These are phyloP conservation scores for Rhizophagus clarus DNA, from an alignment of 192 early-diverging fungal species.

Conservation along the genomic window DNA sequence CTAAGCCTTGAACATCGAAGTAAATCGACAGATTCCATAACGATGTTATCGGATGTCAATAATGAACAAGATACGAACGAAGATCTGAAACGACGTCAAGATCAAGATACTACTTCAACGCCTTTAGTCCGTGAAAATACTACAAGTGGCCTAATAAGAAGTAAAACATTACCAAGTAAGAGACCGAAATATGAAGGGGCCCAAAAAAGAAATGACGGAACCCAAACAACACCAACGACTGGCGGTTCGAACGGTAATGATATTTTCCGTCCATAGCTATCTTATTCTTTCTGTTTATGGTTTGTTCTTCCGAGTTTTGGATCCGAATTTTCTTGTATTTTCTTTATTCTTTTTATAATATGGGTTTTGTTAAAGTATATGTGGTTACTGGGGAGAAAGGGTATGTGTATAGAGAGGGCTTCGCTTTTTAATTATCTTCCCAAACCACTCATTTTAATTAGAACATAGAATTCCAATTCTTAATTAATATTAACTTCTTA, in stretches of 20 bases:
- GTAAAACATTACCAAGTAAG: constrained; percentile 1
- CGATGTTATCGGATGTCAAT: neutral
- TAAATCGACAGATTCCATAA: neutral
- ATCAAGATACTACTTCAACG: neutral
- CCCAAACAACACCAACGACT: neutral
- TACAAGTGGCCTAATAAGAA: neutral
- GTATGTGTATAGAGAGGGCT: neutral
- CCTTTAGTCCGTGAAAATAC: neutral
- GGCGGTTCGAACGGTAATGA: neutral
- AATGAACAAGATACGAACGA: neutral
- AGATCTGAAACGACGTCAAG: neutral
- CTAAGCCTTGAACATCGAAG: neutral
- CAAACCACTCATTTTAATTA: neutral
- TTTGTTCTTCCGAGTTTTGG: neutral
- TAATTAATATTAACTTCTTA: too few species aligned
- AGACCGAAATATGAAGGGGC: neutral
- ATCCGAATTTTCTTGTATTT: neutral
- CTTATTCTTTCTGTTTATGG: neutral
- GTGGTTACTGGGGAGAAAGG: neutral
- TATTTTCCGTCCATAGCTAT: neutral
- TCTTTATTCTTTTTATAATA: neutral
- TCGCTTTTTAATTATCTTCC: neutral
- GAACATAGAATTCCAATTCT: too few species aligned
- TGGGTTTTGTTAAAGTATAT: neutral
- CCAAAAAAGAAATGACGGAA: neutral